phyloP scores from a whole-genome alignment of 116 monocot genomes.

The Iris pallida region DNA sequence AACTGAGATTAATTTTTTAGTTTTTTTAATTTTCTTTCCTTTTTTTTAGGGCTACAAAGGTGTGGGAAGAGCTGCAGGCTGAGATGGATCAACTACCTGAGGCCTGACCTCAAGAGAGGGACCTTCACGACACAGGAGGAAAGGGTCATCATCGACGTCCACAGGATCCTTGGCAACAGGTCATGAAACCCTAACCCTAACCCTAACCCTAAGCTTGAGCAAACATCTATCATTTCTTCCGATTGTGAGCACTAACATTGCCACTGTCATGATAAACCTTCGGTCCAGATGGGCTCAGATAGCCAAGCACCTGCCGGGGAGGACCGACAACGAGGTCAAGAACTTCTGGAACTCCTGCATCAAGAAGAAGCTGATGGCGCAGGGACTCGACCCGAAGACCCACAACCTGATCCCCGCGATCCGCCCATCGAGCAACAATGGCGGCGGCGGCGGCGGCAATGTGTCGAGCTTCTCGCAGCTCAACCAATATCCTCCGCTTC shows the following conservation, averaged over 20 bases:
- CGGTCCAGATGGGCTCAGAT: conserved; percentile 83
- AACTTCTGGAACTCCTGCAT: conserved; percentile 97
- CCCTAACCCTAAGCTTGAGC: conserved; percentile 12
- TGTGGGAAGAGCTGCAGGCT: conserved; percentile 65
- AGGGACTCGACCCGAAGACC: conserved; percentile 87
- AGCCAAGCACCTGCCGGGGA: conserved; percentile 85
- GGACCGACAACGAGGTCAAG: conserved; percentile 96
- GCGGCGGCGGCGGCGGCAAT: background rate
- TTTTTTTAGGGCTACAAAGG: conserved; percentile 42
- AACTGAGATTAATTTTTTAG: background rate
- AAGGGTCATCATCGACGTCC: conserved; percentile 74
- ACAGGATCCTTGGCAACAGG: conserved; percentile 89
- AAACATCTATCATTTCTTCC: background rate
- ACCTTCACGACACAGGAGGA: conserved; percentile 66
- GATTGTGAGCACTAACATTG: background rate
- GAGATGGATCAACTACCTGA: conserved; percentile 60
- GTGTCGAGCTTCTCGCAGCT: conserved; percentile 11
- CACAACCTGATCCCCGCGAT: conserved; percentile 70
- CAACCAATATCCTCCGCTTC: conserved; percentile 10
- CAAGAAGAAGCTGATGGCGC: conserved; percentile 87
- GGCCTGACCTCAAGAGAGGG: conserved; percentile 46
- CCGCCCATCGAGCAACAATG: conserved; percentile 7
- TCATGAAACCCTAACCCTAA: conserved; percentile 16
- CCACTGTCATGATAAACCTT: background rate
- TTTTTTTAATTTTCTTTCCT: background rate